These are phyloP conservation scores for Chondrostereum purpureum DNA, from an alignment of 1,284 basidiomycete species.

Conservation along the genomic window DNA sequence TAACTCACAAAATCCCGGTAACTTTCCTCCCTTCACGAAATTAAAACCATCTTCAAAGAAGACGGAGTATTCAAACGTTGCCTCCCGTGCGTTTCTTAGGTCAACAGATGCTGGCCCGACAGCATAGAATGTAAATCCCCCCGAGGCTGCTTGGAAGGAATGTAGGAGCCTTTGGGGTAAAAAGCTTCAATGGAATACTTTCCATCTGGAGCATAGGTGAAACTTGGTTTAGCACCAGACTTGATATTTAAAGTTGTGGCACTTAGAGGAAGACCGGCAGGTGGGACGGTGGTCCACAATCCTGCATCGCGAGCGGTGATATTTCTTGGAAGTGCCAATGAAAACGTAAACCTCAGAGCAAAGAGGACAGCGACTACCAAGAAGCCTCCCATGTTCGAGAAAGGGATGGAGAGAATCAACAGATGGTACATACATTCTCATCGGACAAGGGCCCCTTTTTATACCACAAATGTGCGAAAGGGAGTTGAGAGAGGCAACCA, in stretches of 20 bases:
- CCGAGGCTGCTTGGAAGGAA: slow-evolving; percentile 30
- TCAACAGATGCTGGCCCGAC: slow-evolving; percentile 29
- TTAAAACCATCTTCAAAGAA: slow-evolving; percentile 31
- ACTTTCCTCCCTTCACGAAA: slow-evolving; percentile 1
- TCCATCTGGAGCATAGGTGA: background rate
- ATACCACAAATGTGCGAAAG: too few species aligned
- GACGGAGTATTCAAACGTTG: slow-evolving; percentile 57
- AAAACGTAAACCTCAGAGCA: background rate
- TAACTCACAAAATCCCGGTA: slow-evolving; percentile 1
- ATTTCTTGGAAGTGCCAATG: background rate
- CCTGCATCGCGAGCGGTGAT: background rate
- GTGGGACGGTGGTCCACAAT: too few species aligned
- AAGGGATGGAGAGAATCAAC: too few species aligned
- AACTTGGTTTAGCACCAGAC: background rate
- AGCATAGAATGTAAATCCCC: slow-evolving; percentile 45
- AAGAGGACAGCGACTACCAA: background rate
- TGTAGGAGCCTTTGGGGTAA: slow-evolving; percentile 33
- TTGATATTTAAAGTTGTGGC: background rate
- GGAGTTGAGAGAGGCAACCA: too few species aligned
- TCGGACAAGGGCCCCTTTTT: too few species aligned
- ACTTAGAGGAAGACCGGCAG: background rate
- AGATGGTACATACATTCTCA: too few species aligned
- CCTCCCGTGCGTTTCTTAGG: slow-evolving; percentile 41
- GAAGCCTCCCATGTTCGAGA: too few species aligned
- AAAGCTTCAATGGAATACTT: slow-evolving; percentile 13